phyloP scores from a whole-genome alignment of 805 yeast species.

The Lachancea sp. region DNA sequence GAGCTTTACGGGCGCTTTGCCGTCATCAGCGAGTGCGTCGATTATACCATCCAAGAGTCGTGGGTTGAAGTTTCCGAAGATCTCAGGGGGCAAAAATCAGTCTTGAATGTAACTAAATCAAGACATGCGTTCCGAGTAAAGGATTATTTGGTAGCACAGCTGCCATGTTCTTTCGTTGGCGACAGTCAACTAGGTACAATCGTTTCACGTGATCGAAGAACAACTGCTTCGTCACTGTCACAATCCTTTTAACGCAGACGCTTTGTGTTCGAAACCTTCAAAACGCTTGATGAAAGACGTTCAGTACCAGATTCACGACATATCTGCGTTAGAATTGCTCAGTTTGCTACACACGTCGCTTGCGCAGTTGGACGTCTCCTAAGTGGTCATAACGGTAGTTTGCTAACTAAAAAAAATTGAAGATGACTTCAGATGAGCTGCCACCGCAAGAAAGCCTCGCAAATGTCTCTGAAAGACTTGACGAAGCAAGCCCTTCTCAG shows the following conservation, averaged over 20 bases:
- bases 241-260: background rate
- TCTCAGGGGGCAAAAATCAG: slow-evolving; percentile 5
- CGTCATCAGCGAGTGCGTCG: slow-evolving; percentile 4
- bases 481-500: slow-evolving; percentile 17
- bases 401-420: background rate
- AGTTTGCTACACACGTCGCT: background rate
- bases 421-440: background rate
- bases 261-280: background rate
- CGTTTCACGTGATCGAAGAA: background rate
- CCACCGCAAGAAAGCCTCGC: background rate
- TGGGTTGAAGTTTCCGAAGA: slow-evolving; percentile 5
- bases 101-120: background rate
- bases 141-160: too few species aligned
- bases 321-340: background rate
- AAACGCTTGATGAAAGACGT: background rate
- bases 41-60: background rate
- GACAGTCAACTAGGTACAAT: too few species aligned
- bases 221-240: background rate
- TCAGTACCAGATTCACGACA: background rate
- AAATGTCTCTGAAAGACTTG: background rate
- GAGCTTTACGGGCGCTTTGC: slow-evolving; percentile 6
- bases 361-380: background rate
- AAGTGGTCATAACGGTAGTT: background rate
- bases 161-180: too few species aligned
- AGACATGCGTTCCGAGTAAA: too few species aligned